phyloP scores from a whole-genome alignment of 2,329 filamentous ascomycete species.

The Ophiostoma quercus region DNA sequence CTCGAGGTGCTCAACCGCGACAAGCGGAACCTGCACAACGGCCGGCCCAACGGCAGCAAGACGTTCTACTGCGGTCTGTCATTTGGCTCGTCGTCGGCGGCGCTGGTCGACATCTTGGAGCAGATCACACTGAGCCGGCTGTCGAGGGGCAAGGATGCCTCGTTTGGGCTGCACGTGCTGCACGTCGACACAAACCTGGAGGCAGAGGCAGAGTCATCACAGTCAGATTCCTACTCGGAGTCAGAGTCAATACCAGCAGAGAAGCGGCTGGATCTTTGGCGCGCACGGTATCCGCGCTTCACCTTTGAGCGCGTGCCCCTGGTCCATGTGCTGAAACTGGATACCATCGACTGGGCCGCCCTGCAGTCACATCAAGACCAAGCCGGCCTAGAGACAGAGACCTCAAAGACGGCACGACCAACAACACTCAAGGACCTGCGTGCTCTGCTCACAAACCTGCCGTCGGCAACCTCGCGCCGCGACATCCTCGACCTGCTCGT shows the following conservation, averaged over 20 bases:
- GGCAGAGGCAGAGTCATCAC: constrained; percentile 4
- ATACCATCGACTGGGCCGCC: constrained; percentile 50
- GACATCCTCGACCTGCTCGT: constrained; percentile 69
- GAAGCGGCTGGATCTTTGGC: constrained; percentile 49
- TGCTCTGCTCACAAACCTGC: constrained; percentile 54
- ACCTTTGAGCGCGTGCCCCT: constrained; percentile 59
- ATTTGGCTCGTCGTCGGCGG: constrained; percentile 73
- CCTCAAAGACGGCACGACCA: background rate
- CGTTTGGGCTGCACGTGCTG: constrained; percentile 62
- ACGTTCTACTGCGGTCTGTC: constrained; percentile 72
- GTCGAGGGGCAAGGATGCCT: constrained; percentile 56
- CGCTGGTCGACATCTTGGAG: constrained; percentile 70
- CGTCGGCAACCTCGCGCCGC: constrained; percentile 67
- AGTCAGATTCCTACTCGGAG: background rate
- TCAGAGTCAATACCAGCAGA: constrained; percentile 31
- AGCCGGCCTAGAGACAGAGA: no score
- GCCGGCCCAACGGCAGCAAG: constrained; percentile 35
- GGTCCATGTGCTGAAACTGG: constrained; percentile 52
- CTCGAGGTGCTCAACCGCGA: constrained; percentile 49
- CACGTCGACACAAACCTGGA: constrained; percentile 47
- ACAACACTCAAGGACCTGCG: constrained; percentile 44
- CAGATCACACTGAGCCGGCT: constrained; percentile 62
- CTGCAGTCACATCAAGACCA: constrained; percentile 30
- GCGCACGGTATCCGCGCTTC: constrained; percentile 60
- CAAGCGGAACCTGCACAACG: constrained; percentile 29